phyloP scores from a whole-genome alignment of 2,329 filamentous ascomycete species.

The Cyclaneusma minus region DNA sequence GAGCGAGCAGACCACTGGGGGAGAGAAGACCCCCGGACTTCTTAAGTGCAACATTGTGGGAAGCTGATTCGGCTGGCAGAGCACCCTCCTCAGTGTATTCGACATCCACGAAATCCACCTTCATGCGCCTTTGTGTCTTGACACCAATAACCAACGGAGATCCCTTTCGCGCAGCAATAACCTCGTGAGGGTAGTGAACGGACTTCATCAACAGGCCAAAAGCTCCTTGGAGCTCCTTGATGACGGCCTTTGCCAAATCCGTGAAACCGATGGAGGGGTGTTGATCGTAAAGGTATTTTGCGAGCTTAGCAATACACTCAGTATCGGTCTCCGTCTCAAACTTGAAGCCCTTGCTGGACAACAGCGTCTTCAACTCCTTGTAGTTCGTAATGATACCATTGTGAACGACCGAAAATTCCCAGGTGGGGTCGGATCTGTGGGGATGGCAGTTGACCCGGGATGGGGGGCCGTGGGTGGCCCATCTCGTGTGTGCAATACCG shows the following conservation, averaged over 20 bases:
- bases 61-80: slow-evolving; percentile 83
- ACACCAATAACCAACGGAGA: slow-evolving; percentile 96
- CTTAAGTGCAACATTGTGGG: slow-evolving; percentile 93
- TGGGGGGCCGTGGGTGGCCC: slow-evolving; percentile 93
- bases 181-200: slow-evolving; percentile 94
- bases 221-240: slow-evolving; percentile 94
- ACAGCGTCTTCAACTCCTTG: slow-evolving; percentile 93
- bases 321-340: slow-evolving; percentile 99
- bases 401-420: slow-evolving; percentile 96
- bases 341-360: slow-evolving; percentile 87
- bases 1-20: slow-evolving; percentile 58
- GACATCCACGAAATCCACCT: slow-evolving; percentile 99
- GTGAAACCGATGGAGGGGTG: slow-evolving; percentile 93
- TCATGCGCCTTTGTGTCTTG: slow-evolving; percentile 96
- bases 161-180: slow-evolving; percentile 95
- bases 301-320: slow-evolving; percentile 96
- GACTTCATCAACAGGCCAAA: slow-evolving; percentile 97
- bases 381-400: slow-evolving; percentile 99
- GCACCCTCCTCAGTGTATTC: slow-evolving; percentile 77
- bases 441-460: slow-evolving; percentile 96
- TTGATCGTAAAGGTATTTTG: slow-evolving; percentile 94
- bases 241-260: slow-evolving; percentile 90
- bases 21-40: slow-evolving; percentile 60
- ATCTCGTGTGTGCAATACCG: slow-evolving; percentile 96
- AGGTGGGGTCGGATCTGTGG: slow-evolving; percentile 85